Percentiles rank a stretch among this genome's conserved stretches.
phyloP scores from a whole-genome alignment of 345 rosid species.

The Anacardium occidentale region DNA sequence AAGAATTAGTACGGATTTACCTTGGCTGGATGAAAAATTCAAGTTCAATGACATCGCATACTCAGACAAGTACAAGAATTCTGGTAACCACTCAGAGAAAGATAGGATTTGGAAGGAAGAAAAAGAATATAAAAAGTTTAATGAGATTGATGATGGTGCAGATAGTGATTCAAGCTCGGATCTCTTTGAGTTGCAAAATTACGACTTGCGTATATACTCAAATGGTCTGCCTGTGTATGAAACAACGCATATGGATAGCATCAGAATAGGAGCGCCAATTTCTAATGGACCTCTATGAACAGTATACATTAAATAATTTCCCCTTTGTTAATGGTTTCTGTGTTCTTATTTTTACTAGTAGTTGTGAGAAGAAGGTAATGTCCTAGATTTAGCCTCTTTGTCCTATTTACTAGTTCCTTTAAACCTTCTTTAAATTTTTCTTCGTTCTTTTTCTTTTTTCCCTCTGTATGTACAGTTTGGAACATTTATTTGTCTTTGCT shows the following conservation, averaged over 20 bases:
- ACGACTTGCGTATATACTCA: constrained; percentile 58
- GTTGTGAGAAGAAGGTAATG: constrained; percentile 16
- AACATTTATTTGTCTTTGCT: constrained; percentile 31
- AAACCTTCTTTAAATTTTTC: constrained; percentile 14
- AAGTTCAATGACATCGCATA: constrained; percentile 28
- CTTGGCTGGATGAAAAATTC: constrained; percentile 41
- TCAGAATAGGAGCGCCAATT: constrained; percentile 65
- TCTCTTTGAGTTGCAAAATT: constrained; percentile 84
- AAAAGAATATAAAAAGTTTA: constrained; percentile 35
- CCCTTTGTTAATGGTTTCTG: constrained; percentile 10
- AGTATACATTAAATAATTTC: constrained; percentile 17
- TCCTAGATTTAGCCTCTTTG: constrained; percentile 13
- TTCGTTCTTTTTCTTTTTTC: not conserved
- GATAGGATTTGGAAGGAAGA: constrained; percentile 34
- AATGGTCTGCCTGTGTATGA: constrained; percentile 87
- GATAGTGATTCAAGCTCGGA: constrained; percentile 97
- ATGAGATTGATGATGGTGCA: constrained; percentile 54
- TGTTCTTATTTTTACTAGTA: constrained; percentile 13
- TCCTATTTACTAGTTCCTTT: not conserved
- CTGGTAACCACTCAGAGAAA: constrained; percentile 19
- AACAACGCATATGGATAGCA: constrained; percentile 69
- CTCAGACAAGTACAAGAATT: constrained; percentile 21
- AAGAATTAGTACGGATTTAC: constrained; percentile 26
- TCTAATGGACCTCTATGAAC: constrained; percentile 38
- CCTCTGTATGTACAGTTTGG: constrained; percentile 29